Evolutionary conservation across 139 green algal genomes (phyloP), one percentile per base, ranked within the genome.

Genomic region (Edaphochlamys debaryana): DNA sequence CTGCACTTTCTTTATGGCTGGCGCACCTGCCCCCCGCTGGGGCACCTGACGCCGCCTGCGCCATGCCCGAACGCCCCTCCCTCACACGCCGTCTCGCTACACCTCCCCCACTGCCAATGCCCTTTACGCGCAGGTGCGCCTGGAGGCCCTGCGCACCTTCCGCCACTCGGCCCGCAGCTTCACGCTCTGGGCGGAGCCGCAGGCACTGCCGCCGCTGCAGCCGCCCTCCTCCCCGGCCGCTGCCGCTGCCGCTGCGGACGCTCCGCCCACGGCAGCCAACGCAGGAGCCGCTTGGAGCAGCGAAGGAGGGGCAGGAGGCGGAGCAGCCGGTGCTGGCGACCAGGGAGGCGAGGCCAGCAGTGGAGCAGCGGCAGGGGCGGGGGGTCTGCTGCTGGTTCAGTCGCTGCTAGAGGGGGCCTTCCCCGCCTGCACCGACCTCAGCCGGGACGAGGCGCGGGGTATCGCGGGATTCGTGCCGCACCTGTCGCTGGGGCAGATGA

Each of bases 401-500:
- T 64, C 38, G 22, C 79, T 79, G 8, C 85, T 95, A 64, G 22
- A 70, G 27, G 19, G 22, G 0, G 88, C 86, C 23, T 96, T 96
- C 67, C 93, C 92, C 5, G 79, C 85, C 52, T 95, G 88, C 80
- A 77, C 62, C 62, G 89, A 95, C 74, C 90, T 96, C 15, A 88
- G 58, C 67, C 29, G 37, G 41, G 93, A 96, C 67, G 79, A 81
- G 3, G n/a, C 0, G 0, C 60, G 92, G 0, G 80, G 85, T 72
- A 94, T 95, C 45, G 79, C 71, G 1, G 38, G 9, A 19, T 95
- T 94, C 84, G 83, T 69, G n/a, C 91, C 92, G 6, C 93, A 96
- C 82, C 52, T 96, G 54, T 95, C 91, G 1, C 62, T 96, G 67
- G 93, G 93, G 2, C 93, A 94, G 86, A 93, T 91, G 89, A 54